Base-by-base conservation (phyloP, 2,329 filamentous ascomycete genomes). In the Botryotinia globosa region DNA sequence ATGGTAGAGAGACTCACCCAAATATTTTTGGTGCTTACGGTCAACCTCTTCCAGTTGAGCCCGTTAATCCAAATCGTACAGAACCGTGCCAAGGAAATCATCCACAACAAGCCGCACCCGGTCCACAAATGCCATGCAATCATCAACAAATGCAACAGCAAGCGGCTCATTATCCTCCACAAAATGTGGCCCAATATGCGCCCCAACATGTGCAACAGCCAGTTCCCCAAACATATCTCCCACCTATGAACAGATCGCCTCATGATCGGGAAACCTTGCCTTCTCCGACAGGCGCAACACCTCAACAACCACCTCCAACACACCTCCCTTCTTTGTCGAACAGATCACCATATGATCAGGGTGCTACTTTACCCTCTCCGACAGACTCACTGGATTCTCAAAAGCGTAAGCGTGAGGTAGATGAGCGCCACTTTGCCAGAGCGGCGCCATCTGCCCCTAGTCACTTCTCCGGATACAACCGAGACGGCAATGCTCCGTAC, bases 1-100 rank as follows among this genome's bases (percentile, higher is more conserved):
- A 77, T 80, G 87, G 79, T 83, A 85, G 72, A 84, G 84, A 75
- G 45, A 78, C 79, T 58, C 77, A 81, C 67, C 74, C 76, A 56
- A 79, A 80, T 65, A 76, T 83, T 4, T 83, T 79, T 76, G 82
- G 82, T 64, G 81, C 82, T 25, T 81, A 83, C 73, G 82, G 82
- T 29, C 81, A 83, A 72, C 82, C 81, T 29, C 75, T 83, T 18
- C 54, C 70, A 32, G 77, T 75, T 62, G 59, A 77, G 70, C 65
- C 78, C 44, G 72, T 75, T 42, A 75, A 77, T 37, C 75, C 72
- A 45, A 74, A 74, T 14, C 69, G 76, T 74, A 73, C 72, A 44
- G 72, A 73, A 2, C 76, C 73, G 4, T 18, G 37, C 10, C 32
- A 37, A 16, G 34, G 18, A 34, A 37, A n/a, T 25, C 48, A 14